A percentile compares a stretch with the other conserved stretches of the same genome.
Conservation (phyloP, 1,284 basidiomycete genomes). For the Moniliella sp. region DNA sequence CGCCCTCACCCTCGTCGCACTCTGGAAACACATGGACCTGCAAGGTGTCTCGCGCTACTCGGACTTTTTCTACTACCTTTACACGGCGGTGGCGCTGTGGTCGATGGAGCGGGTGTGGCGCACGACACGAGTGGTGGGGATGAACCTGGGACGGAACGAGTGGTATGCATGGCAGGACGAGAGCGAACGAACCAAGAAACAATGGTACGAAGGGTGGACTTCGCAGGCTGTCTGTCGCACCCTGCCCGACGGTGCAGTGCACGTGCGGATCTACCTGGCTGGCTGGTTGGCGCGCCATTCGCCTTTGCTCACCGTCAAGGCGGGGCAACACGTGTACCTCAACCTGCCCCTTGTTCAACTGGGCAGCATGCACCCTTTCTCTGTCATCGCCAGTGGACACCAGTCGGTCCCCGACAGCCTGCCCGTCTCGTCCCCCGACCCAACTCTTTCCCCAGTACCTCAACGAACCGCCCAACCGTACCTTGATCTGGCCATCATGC, state of each 20-base stretch:
- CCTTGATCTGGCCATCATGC: not conserved
- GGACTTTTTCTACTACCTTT: not conserved
- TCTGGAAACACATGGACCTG: not conserved
- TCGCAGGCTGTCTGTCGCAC: too few species aligned
- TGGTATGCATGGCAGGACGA: not conserved
- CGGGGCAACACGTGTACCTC: not conserved
- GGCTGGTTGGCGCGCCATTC: not conserved
- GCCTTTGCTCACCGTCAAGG: not conserved
- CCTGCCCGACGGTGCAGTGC: not conserved
- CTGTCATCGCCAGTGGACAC: not conserved
- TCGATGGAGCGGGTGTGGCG: not conserved
- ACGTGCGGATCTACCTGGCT: not conserved
- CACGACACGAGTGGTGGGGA: not conserved
- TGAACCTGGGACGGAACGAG: not conserved
- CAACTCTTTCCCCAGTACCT: too few species aligned
- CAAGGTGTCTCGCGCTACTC: not conserved
- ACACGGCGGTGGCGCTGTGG: not conserved
- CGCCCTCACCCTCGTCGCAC: not conserved
- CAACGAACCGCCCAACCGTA: not conserved
- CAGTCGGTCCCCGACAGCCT: too few species aligned
- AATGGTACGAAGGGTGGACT: too few species aligned
- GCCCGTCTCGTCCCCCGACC: too few species aligned
- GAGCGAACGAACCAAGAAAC: not conserved
- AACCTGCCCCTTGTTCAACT: not conserved
- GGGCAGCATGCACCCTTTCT: not conserved